A percentile compares a stretch with the other conserved stretches of the same genome.
phyloP scores from a whole-genome alignment of 2,329 filamentous ascomycete genomes.

The Xylariales sp. region DNA sequence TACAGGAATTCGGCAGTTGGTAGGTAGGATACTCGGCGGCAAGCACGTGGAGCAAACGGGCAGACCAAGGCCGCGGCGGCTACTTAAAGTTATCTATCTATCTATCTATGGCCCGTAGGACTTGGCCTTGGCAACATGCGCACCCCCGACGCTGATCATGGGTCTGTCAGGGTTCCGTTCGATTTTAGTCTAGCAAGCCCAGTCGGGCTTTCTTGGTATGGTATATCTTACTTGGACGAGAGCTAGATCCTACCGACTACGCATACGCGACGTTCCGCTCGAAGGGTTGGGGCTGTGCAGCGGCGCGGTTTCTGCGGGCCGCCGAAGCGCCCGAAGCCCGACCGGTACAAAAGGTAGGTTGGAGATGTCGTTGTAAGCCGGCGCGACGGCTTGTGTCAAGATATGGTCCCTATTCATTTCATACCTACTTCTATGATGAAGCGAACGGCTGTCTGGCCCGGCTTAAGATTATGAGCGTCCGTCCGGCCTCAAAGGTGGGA shows the following conservation, averaged over 20 bases:
- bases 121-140: no score
- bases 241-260: not conserved
- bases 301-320: not conserved
- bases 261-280: not conserved
- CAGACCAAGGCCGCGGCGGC: not conserved
- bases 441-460: no score
- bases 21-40: not conserved
- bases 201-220: not conserved
- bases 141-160: not conserved
- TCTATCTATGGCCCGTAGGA: no score
- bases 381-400: not conserved
- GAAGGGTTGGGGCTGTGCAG: conserved; percentile 4
- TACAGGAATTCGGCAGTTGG: not conserved
- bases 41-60: not conserved
- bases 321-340: not conserved
- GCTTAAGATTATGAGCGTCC: no score
- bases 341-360: not conserved
- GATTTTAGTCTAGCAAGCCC: no score
- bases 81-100: not conserved
- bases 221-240: not conserved
- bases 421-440: no score
- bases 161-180: not conserved
- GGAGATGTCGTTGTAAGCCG: not conserved
- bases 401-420: not conserved
- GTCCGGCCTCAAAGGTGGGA: no score